A percentile compares a stretch with the other conserved stretches of the same genome.
Evolutionary conservation across 148 eudicot species (phyloP).

Genomic region (Rhododendron ferrugineum): DNA sequence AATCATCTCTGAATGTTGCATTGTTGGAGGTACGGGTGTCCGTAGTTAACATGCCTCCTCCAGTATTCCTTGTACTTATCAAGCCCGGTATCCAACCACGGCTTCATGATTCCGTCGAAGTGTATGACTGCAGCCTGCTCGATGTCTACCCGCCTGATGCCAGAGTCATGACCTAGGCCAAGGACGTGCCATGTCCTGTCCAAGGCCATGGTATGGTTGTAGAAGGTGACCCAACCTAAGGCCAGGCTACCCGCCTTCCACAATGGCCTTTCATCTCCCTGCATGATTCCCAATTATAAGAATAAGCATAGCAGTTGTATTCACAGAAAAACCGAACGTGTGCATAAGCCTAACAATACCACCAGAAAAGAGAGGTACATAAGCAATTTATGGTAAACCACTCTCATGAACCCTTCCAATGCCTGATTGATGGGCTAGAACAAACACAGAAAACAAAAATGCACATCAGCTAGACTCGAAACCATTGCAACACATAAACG

Average conservation of each 20-base stretch:
- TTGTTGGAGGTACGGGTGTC: slow-evolving; percentile 66
- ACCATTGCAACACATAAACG: background rate
- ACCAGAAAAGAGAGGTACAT: background rate
- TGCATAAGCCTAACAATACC: background rate
- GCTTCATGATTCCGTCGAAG: slow-evolving; percentile 85
- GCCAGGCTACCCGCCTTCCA: slow-evolving; percentile 78
- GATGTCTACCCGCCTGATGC: slow-evolving; percentile 40
- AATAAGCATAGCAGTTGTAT: background rate
- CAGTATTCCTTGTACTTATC: slow-evolving; percentile 69
- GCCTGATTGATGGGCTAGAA: background rate
- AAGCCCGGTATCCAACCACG: slow-evolving; percentile 89
- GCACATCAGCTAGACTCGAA: background rate
- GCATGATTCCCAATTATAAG: slow-evolving; percentile 10
- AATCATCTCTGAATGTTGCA: slow-evolving; percentile 77
- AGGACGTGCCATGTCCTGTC: slow-evolving; percentile 75
- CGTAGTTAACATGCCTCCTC: slow-evolving; percentile 53
- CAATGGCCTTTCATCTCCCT: slow-evolving; percentile 70
- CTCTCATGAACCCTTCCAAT: background rate
- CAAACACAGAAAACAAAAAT: background rate
- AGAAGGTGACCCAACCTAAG: slow-evolving; percentile 89
- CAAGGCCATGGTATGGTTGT: slow-evolving; percentile 55
- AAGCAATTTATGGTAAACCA: background rate
- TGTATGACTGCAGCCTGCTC: slow-evolving; percentile 78
- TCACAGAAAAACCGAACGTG: background rate
- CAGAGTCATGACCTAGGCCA: slow-evolving; percentile 67